A percentile compares a stretch with the other conserved stretches of the same genome.
These are phyloP conservation scores for Pseudopithomyces maydicus DNA, from an alignment of 2,329 filamentous ascomycete genomes.

Conservation along the genomic window DNA sequence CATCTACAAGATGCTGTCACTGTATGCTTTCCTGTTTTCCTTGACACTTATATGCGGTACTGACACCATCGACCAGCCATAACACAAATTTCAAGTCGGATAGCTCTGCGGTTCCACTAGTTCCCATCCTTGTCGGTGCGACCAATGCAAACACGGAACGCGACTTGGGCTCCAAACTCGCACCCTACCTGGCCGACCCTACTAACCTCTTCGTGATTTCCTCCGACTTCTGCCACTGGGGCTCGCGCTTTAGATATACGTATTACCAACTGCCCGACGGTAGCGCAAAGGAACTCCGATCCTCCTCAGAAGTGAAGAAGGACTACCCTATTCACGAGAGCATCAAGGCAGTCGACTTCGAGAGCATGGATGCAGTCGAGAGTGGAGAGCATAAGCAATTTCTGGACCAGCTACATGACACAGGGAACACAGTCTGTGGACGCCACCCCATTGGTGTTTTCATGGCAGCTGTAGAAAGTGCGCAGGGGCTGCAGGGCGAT, in stretches of 20 bases:
- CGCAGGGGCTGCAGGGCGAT: constrained; percentile 51
- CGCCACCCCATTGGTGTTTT: constrained; percentile 91
- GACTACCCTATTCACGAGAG: constrained; percentile 76
- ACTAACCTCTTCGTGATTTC: constrained; percentile 84
- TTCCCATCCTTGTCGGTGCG: constrained; percentile 85
- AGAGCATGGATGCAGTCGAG: constrained; percentile 84
- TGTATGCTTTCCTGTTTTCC: constrained; percentile 35
- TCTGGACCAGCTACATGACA: constrained; percentile 69
- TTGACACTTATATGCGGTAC: not conserved
- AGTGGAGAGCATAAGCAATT: constrained; percentile 75
- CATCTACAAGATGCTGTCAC: constrained; percentile 76
- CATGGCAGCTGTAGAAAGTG: constrained; percentile 82
- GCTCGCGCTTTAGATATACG: constrained; percentile 79
- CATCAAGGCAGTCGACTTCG: constrained; percentile 78
- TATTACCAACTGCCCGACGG: constrained; percentile 67
- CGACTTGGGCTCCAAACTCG: constrained; percentile 70
- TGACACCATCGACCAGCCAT: constrained; percentile 35
- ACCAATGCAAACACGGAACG: constrained; percentile 71
- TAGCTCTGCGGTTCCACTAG: constrained; percentile 71
- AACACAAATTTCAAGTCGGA: constrained; percentile 30
- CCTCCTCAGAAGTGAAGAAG: constrained; percentile 50
- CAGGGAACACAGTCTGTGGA: constrained; percentile 91
- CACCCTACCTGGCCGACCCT: constrained; percentile 76
- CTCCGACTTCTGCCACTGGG: constrained; percentile 98
- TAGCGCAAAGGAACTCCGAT: constrained; percentile 42